phyloP scores from a whole-genome alignment of 176 grass and related monocot genomes.

The Triticum turgidum region DNA sequence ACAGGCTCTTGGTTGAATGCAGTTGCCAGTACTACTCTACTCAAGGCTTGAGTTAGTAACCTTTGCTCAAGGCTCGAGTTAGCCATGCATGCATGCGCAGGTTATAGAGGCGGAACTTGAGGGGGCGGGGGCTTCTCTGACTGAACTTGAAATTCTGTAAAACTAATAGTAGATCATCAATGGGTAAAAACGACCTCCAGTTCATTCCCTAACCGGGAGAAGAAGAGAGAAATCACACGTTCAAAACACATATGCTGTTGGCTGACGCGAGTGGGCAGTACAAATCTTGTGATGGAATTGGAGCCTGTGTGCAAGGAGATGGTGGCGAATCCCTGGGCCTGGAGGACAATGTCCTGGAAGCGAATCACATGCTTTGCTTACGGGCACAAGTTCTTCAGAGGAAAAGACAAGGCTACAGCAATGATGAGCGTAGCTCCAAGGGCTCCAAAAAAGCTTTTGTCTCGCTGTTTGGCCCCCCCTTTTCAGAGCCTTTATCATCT shows the following conservation, averaged over 20 bases:
- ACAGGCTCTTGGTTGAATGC: conserved; percentile 14
- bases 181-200: no score
- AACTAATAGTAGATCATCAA: background rate
- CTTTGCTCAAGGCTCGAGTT: background rate
- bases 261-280: background rate
- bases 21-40: background rate
- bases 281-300: no score
- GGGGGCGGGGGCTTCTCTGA: background rate
- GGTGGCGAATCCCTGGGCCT: background rate
- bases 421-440: conserved; percentile 29
- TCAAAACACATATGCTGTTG: background rate
- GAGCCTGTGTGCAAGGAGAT: background rate
- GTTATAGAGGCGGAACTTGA: background rate
- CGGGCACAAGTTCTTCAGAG: conserved; percentile 23
- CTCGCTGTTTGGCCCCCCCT: background rate
- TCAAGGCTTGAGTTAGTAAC: background rate
- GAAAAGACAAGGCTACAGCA: conserved; percentile 24
- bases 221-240: background rate
- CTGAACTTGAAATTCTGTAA: background rate
- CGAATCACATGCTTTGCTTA: conserved; percentile 29
- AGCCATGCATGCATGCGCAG: background rate
- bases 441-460: conserved; percentile 32
- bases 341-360: conserved; percentile 17
- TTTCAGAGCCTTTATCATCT: background rate
- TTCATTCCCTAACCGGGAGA: background rate